Evolutionary conservation across 805 yeast genomes (phyloP), one percentile per base, ranked within the genome.

Genomic region (Candida arabinofermentans): DNA sequence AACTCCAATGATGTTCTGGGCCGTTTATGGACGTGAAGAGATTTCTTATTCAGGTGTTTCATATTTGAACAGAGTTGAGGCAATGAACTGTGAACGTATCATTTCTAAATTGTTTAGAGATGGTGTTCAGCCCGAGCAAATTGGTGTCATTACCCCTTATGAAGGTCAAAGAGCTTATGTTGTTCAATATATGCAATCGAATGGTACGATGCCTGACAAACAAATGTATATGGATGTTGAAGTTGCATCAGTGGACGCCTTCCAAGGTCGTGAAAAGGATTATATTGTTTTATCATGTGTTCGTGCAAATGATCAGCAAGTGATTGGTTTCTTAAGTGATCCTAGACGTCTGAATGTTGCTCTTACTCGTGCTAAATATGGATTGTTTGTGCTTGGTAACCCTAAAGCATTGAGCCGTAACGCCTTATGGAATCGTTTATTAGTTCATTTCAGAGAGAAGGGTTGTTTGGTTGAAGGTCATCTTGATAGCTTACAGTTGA

Each of bases 1-100:
- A 37, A 73, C 71, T 5, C 97, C 96, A n/a, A 87, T 88, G 96
- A 85, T 90, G 93, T 86, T 90, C 55, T 89, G 96, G 96, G 83
- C 86, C 0, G 82, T 82, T 50, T 79, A 80, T 57, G 96, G 96
- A 30, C 80, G 83, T 50, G 97, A 90, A 67, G 97, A 90, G 62
- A 77, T 90, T 39, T 79, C 93, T 19, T 77, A 81, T 0, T 74
- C 79, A 48, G 97, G 96, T 43, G 81, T 83, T 5, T 84, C 95
- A 8, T 89, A 71, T 55, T 69, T 90, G 52, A 90, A 90, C 63
- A 71, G 96, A 49, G 81, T 86, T 27, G 97, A 90, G 64, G 96
- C 96, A 0, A 79, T 84, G 81, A 86, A 83, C 54, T 85, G 88
- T 55, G 96, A 87, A 59, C 80, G 83, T 57, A 70, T 85, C 23